Conservation (phyloP, 495 filamentous ascomycete species). For the Rhypophila decipiens region DNA sequence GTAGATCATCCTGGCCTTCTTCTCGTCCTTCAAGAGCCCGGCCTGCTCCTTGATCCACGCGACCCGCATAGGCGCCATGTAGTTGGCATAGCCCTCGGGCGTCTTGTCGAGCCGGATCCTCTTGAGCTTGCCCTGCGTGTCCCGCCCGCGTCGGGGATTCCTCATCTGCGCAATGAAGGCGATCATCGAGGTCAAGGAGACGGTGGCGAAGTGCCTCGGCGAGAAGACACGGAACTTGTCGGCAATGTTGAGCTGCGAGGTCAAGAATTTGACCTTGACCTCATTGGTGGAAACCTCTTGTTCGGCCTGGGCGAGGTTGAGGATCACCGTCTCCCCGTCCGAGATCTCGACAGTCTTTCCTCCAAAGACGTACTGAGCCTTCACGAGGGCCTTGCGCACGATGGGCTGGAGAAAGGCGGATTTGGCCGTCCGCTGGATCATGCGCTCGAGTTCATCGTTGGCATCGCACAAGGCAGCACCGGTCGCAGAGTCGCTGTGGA, state of each 20-base stretch:
- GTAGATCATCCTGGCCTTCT: background rate
- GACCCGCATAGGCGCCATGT: conserved; percentile 12
- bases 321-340: background rate
- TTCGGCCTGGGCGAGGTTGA: background rate
- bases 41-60: background rate
- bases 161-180: conserved; percentile 4
- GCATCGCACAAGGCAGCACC: too few relatives aligned
- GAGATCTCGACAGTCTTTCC: too few relatives aligned
- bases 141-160: conserved; percentile 11
- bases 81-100: conserved; percentile 5
- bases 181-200: conserved; percentile 8
- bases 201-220: conserved; percentile 1
- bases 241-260: background rate
- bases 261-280: background rate
- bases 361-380: too few relatives aligned
- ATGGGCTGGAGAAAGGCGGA: too few relatives aligned
- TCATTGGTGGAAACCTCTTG: background rate
- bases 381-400: too few relatives aligned
- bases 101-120: conserved; percentile 2
- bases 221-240: background rate
- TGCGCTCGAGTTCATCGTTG: too few relatives aligned
- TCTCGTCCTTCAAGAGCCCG: background rate
- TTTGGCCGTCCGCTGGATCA: too few relatives aligned
- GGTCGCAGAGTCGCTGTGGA: too few relatives aligned
- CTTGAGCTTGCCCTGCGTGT: conserved; percentile 12